Percentiles rank a stretch among this genome's conserved stretches.
These are phyloP conservation scores for Ogataea saltuana DNA, from an alignment of 805 yeast genomes.

Conservation along the genomic window DNA sequence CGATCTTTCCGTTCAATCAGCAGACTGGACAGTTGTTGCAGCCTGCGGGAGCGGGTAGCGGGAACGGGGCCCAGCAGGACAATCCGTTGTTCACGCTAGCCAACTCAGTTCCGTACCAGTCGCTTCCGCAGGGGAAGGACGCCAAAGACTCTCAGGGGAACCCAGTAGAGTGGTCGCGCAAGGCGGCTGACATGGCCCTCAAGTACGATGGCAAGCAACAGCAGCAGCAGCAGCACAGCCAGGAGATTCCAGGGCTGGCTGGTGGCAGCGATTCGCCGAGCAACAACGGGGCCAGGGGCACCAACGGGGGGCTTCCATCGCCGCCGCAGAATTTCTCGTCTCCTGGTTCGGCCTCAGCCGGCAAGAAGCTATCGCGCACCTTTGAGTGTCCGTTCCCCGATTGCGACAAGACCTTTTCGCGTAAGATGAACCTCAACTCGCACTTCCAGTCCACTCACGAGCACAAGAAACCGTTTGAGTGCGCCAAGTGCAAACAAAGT, in stretches of 20 bases:
- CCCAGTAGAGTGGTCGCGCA: slow-evolving; percentile 27
- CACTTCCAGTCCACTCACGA: slow-evolving; percentile 37
- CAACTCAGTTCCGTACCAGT: slow-evolving; percentile 28
- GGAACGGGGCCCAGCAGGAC: slow-evolving; percentile 12
- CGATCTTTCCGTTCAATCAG: slow-evolving; percentile 22
- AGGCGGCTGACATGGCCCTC: slow-evolving; percentile 31
- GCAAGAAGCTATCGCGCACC: slow-evolving; percentile 17
- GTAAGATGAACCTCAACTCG: slow-evolving; percentile 37
- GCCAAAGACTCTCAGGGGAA: slow-evolving; percentile 8
- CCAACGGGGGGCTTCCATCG: slow-evolving; percentile 13
- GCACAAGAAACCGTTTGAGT: slow-evolving; percentile 36
- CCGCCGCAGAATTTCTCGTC: slow-evolving; percentile 9
- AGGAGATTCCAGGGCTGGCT: not conserved
- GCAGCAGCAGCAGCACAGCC: not conserved
- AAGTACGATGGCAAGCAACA: slow-evolving; percentile 12
- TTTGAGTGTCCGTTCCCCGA: slow-evolving; percentile 30
- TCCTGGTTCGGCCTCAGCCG: slow-evolving; percentile 3
- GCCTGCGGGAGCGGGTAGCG: slow-evolving; percentile 2
- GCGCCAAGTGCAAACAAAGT: slow-evolving; percentile 30
- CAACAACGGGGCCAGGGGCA: not conserved
- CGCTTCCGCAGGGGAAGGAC: slow-evolving; percentile 12
- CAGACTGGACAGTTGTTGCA: slow-evolving; percentile 14
- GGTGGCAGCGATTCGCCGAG: not conserved
- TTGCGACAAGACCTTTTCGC: slow-evolving; percentile 35
- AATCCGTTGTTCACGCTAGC: slow-evolving; percentile 35